A percentile compares a stretch with the other conserved stretches of the same genome.
Conservation (phyloP, 78 protist species). For the Pigoraptor vietnamica region DNA sequence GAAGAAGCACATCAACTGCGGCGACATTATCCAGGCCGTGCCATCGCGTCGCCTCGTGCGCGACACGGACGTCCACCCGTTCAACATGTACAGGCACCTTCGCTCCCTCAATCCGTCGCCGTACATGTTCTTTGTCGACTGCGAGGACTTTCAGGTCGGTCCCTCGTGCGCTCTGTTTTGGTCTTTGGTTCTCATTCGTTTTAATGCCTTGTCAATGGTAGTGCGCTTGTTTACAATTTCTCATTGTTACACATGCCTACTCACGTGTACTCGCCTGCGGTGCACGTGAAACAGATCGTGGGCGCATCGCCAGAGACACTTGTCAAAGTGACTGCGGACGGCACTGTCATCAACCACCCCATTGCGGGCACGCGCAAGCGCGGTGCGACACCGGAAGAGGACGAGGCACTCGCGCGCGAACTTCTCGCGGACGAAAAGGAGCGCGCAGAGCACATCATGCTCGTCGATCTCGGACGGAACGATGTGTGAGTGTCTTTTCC, state of each 20-base stretch:
- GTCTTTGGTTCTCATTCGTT: too few species aligned
- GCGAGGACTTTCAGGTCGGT: constrained; percentile 17
- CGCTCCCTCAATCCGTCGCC: constrained; percentile 53
- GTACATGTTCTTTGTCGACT: constrained; percentile 61
- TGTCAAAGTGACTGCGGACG: constrained; percentile 23
- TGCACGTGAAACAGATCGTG: too few species aligned
- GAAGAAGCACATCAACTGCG: constrained; percentile 39
- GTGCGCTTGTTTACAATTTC: too few species aligned
- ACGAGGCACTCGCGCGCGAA: constrained; percentile 20
- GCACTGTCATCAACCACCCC: constrained; percentile 40
- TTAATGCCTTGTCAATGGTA: too few species aligned
- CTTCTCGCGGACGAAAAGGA: constrained; percentile 40
- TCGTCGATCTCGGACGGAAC: constrained; percentile 54
- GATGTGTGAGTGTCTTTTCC: constrained; percentile 13
- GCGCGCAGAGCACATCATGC: constrained; percentile 64
- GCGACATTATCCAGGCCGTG: constrained; percentile 59
- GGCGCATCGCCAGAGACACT: constrained; percentile 60
- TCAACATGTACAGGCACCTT: constrained; percentile 50
- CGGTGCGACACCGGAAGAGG: constrained; percentile 39
- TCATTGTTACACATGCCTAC: background rate
- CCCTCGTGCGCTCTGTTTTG: too few species aligned
- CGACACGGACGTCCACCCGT: constrained; percentile 36
- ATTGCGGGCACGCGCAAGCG: constrained; percentile 60
- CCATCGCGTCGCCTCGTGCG: constrained; percentile 40
- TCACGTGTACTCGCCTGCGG: too few species aligned